These are phyloP conservation scores for Diplosphaera chodatii DNA, from an alignment of 139 green algal species.

Conservation along the genomic window DNA sequence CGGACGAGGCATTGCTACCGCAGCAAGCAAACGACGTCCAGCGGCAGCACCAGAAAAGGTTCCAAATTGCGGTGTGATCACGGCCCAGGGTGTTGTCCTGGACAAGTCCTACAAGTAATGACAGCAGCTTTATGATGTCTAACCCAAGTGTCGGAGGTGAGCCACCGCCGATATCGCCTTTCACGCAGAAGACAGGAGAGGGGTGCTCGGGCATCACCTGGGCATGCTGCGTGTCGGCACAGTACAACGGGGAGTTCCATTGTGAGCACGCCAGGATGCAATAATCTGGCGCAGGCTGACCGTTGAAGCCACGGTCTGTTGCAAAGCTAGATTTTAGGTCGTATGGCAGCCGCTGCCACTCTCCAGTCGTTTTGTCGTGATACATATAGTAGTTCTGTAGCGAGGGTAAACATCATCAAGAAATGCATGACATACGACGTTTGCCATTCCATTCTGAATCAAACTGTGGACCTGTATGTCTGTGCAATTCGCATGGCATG, in stretches of 20 bases:
- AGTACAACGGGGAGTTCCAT: slow-evolving; percentile 84
- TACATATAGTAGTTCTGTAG: slow-evolving; percentile 81
- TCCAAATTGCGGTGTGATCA: slow-evolving; percentile 26
- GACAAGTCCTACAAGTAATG: slow-evolving; percentile 46
- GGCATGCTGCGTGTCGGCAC: slow-evolving; percentile 63
- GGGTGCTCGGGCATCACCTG: no score
- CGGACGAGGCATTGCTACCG: background rate
- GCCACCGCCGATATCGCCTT: no score
- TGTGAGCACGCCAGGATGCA: slow-evolving; percentile 75
- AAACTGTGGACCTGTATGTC: no score
- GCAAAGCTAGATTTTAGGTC: slow-evolving; percentile 68
- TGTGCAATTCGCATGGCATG: no score
- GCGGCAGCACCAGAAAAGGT: slow-evolving; percentile 8
- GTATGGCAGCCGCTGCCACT: slow-evolving; percentile 70
- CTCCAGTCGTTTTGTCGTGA: slow-evolving; percentile 34
- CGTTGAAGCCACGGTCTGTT: slow-evolving; percentile 57
- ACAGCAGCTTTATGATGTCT: no score
- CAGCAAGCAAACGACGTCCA: slow-evolving; percentile 5
- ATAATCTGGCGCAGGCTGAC: slow-evolving; percentile 55
- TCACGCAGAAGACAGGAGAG: no score
- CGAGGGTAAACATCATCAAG: no score
- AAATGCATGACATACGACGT: no score
- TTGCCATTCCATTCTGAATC: no score
- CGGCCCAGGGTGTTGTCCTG: slow-evolving; percentile 41
- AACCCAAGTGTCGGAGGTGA: no score